phyloP scores from a whole-genome alignment of 164 flowering plant species.

The Vitis labrusca region DNA sequence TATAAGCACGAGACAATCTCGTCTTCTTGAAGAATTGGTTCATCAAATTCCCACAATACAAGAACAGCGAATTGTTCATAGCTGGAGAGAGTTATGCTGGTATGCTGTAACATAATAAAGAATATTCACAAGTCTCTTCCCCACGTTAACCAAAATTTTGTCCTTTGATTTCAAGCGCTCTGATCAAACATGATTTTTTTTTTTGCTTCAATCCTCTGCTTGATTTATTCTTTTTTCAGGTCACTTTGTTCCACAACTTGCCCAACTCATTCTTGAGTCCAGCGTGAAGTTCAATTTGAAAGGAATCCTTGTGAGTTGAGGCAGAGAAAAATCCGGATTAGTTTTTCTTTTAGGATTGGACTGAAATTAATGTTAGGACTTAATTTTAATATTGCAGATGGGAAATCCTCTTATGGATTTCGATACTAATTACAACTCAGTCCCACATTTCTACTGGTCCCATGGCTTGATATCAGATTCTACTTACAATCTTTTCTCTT shows the following conservation, averaged over 20 bases:
- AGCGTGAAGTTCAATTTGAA: slow-evolving; percentile 68
- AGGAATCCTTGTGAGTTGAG: slow-evolving; percentile 70
- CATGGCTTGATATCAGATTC: slow-evolving; percentile 77
- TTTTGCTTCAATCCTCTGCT: background rate
- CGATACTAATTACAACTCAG: slow-evolving; percentile 61
- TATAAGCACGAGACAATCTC: slow-evolving; percentile 31
- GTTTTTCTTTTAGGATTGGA: no score
- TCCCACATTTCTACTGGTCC: slow-evolving; percentile 73
- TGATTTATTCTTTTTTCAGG: slow-evolving; percentile 29
- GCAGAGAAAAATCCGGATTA: no score
- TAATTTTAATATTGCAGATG: no score
- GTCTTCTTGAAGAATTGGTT: slow-evolving; percentile 40
- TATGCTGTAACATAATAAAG: no score
- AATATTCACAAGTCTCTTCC: no score
- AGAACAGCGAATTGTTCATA: no score
- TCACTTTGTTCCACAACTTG: slow-evolving; percentile 76
- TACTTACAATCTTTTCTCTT: slow-evolving; percentile 54
- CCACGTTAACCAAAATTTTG: no score
- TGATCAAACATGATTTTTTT: background rate
- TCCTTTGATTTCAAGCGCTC: no score
- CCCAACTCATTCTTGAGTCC: slow-evolving; percentile 52
- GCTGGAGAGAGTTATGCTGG: no score
- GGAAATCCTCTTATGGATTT: slow-evolving; percentile 29
- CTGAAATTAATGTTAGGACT: no score
- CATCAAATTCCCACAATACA: slow-evolving; percentile 1